A percentile compares a stretch with the other conserved stretches of the same genome.
Conservation (phyloP, 2,329 filamentous ascomycete genomes). For the Penicillium sp. region DNA sequence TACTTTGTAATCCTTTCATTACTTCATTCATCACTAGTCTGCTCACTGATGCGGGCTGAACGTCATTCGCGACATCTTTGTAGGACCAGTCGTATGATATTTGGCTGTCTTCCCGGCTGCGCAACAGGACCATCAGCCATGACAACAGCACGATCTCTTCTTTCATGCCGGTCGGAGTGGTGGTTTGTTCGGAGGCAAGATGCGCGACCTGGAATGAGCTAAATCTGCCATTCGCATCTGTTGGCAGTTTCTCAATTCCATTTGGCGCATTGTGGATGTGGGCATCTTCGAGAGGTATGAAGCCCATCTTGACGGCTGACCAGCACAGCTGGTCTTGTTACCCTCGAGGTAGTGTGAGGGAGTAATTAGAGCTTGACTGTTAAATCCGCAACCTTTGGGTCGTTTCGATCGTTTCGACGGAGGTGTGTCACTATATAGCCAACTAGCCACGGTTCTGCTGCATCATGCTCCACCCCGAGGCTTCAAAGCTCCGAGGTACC, state of each 20-base stretch:
- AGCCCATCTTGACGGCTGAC: constrained; percentile 13
- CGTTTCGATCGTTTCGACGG: constrained; percentile 2
- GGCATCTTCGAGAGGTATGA: constrained; percentile 10
- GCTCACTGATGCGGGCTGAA: constrained; percentile 11
- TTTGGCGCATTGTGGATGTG: constrained; percentile 2
- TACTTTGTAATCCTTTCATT: constrained; percentile 27
- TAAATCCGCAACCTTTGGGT: constrained; percentile 6
- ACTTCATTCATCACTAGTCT: constrained; percentile 29
- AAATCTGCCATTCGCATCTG: constrained; percentile 10
- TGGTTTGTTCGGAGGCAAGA: constrained; percentile 20
- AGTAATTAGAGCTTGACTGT: constrained; percentile 5
- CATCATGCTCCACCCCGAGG: constrained; percentile 8
- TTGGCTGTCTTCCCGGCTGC: constrained; percentile 35
- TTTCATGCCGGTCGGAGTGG: constrained; percentile 29
- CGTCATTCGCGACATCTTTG: constrained; percentile 9
- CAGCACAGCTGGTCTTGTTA: constrained; percentile 6
- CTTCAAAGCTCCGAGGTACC: constrained; percentile 8
- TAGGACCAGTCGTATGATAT: constrained; percentile 37
- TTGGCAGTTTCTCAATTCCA: neutral
- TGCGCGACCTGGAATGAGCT: constrained; percentile 24
- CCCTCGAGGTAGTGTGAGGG: constrained; percentile 3
- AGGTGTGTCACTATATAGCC: constrained; percentile 14
- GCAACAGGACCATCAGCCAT: constrained; percentile 41
- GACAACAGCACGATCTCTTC: constrained; percentile 39
- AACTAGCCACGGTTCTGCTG: constrained; percentile 5